Conservation (phyloP, 2,329 filamentous ascomycete genomes). For the Hypomyces perniciosus region DNA sequence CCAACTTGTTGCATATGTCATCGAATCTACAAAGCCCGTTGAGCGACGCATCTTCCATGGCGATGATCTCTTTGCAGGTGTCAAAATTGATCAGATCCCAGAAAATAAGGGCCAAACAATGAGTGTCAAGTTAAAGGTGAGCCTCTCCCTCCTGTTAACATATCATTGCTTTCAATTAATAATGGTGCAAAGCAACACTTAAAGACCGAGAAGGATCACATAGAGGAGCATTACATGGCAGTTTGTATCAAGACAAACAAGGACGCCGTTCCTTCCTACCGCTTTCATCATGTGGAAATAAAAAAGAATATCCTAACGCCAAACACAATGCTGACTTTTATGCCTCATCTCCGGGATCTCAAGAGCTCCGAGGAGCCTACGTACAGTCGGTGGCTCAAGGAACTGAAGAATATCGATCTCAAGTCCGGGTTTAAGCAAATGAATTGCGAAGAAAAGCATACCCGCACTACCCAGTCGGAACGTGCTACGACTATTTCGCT, state of each 20-base stretch:
- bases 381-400: conserved; percentile 51
- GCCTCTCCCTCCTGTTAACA: conserved; percentile 5
- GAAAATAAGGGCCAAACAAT: conserved; percentile 37
- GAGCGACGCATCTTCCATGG: conserved; percentile 36
- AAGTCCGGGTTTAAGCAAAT: conserved; percentile 52
- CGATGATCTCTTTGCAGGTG: conserved; percentile 42
- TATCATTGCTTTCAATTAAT: conserved; percentile 15
- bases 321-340: conserved; percentile 55
- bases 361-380: conserved; percentile 49
- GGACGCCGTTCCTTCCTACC: conserved; percentile 50
- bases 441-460: conserved; percentile 45
- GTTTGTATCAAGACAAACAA: conserved; percentile 44
- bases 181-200: conserved; percentile 34
- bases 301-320: conserved; percentile 54
- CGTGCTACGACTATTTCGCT: conserved; percentile 45
- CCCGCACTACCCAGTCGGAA: conserved; percentile 45
- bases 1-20: conserved; percentile 38
- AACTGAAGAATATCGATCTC: conserved; percentile 51
- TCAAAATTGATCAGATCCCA: conserved; percentile 32
- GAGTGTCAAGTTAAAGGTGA: conserved; percentile 47
- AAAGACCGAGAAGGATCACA: conserved; percentile 39
- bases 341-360: conserved; percentile 53
- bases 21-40: conserved; percentile 38
- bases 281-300: conserved; percentile 55
- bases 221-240: conserved; percentile 35